phyloP scores from a whole-genome alignment of 140 eudicot genomes.

The Flaveria floridana region DNA sequence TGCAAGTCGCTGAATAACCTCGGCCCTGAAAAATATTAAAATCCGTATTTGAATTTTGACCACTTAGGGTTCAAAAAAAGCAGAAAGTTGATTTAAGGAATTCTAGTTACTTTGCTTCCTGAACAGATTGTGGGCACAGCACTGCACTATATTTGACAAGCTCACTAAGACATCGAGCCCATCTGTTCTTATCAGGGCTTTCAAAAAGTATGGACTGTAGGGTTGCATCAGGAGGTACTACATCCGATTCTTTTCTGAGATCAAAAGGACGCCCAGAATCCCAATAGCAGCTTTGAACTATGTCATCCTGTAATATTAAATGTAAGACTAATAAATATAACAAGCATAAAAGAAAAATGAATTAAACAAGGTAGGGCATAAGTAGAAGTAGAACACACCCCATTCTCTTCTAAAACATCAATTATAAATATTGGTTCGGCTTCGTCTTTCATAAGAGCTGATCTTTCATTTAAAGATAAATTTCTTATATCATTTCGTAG shows the following conservation, averaged over 20 bases:
- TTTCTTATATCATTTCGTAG: constrained; percentile 82
- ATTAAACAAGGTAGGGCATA: neutral
- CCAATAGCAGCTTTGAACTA: constrained; percentile 99
- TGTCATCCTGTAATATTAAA: constrained; percentile 68
- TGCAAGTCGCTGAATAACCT: constrained; percentile 83
- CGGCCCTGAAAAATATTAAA: constrained; percentile 46
- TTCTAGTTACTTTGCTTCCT: constrained; percentile 81
- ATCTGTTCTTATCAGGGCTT: constrained; percentile 96
- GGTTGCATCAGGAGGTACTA: constrained; percentile 88
- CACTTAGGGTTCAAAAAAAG: neutral
- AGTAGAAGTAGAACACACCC: constrained; percentile 51
- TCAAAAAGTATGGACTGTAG: constrained; percentile 88
- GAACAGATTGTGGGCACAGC: constrained; percentile 94
- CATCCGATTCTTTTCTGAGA: constrained; percentile 80
- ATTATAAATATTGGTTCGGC: constrained; percentile 89
- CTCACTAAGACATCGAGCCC: constrained; percentile 98
- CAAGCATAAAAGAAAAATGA: neutral
- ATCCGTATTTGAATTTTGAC: neutral
- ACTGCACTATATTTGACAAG: constrained; percentile 91
- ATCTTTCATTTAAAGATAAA: constrained; percentile 48
- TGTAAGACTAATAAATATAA: constrained; percentile 6
- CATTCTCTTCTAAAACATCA: constrained; percentile 96
- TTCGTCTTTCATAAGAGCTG: constrained; percentile 66
- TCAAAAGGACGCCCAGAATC: constrained; percentile 93
- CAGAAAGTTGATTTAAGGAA: constrained; percentile 3